Evolutionary conservation across 352 stramenopile genomes (phyloP).

Genomic region (Saprolegnia diclina): DNA sequence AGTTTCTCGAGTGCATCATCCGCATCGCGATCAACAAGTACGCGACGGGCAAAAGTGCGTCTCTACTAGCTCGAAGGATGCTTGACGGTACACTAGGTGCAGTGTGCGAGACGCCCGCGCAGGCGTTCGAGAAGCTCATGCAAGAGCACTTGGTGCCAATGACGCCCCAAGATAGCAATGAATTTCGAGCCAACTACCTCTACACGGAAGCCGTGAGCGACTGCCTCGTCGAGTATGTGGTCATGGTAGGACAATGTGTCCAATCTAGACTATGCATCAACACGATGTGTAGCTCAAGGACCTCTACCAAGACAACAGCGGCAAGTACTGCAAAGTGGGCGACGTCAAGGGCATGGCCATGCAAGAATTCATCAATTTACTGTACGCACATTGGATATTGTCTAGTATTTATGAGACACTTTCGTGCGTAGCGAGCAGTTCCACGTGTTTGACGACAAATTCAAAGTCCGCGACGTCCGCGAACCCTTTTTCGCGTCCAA

Average conservation of each 20-base stretch:
- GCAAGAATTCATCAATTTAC: slow-evolving; percentile 49
- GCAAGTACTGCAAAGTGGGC: slow-evolving; percentile 59
- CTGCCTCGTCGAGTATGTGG: slow-evolving; percentile 62
- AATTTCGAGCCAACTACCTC: slow-evolving; percentile 60
- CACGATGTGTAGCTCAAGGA: slow-evolving; percentile 76
- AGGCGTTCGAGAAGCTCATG: slow-evolving; percentile 63
- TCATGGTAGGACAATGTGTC: slow-evolving; percentile 51
- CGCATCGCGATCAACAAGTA: slow-evolving; percentile 81
- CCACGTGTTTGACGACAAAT: slow-evolving; percentile 56
- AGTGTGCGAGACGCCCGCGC: slow-evolving; percentile 55
- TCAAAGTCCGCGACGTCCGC: slow-evolving; percentile 58
- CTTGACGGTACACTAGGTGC: slow-evolving; percentile 41
- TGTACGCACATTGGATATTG: slow-evolving; percentile 37
- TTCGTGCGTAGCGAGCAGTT: slow-evolving; percentile 49
- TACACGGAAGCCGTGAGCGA: slow-evolving; percentile 77
- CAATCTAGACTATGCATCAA: too few species aligned
- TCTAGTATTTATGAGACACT: too few species aligned
- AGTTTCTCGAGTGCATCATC: slow-evolving; percentile 70
- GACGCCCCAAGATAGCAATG: slow-evolving; percentile 52
- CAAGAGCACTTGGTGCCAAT: slow-evolving; percentile 50
- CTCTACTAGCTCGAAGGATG: slow-evolving; percentile 30
- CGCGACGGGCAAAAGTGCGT: slow-evolving; percentile 25
- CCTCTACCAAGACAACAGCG: slow-evolving; percentile 67
- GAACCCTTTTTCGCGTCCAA: slow-evolving; percentile 70
- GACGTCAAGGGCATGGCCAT: slow-evolving; percentile 77